phyloP scores from a whole-genome alignment of 441 rosid genomes.

The Erodium trifolium region DNA sequence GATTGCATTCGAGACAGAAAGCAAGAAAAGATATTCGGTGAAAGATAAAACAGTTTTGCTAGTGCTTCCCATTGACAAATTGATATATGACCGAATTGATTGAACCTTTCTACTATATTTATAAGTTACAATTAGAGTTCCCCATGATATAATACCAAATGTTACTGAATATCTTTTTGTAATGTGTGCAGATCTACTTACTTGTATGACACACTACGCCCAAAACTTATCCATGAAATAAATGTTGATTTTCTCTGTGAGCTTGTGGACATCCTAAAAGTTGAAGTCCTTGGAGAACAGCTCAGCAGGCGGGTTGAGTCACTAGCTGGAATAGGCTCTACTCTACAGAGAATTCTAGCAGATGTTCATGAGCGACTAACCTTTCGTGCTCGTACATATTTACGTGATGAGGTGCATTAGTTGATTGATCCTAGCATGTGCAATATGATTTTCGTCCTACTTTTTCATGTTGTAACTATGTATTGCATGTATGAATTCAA shows the following conservation, averaged over 20 bases:
- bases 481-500: conserved; percentile 2
- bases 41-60: no score
- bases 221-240: conserved; percentile 84
- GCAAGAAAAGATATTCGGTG: not conserved
- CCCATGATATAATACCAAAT: not conserved
- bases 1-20: not conserved
- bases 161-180: conserved; percentile 12
- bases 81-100: not conserved
- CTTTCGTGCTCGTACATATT: conserved; percentile 91
- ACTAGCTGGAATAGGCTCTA: conserved; percentile 78
- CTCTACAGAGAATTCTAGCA: conserved; percentile 80
- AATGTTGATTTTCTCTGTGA: conserved; percentile 89
- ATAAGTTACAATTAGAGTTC: not conserved
- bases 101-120: not conserved
- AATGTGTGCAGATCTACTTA: conserved; percentile 64
- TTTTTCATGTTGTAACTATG: conserved; percentile 1
- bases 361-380: conserved; percentile 89
- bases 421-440: not conserved
- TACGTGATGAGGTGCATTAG: conserved; percentile 73
- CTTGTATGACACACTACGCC: conserved; percentile 86
- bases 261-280: conserved; percentile 85
- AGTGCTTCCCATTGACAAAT: not conserved
- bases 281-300: conserved; percentile 91
- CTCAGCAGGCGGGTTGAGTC: conserved; percentile 65
- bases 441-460: not conserved